Conservation (phyloP, 805 yeast species). For the Candida fluviatilis region DNA sequence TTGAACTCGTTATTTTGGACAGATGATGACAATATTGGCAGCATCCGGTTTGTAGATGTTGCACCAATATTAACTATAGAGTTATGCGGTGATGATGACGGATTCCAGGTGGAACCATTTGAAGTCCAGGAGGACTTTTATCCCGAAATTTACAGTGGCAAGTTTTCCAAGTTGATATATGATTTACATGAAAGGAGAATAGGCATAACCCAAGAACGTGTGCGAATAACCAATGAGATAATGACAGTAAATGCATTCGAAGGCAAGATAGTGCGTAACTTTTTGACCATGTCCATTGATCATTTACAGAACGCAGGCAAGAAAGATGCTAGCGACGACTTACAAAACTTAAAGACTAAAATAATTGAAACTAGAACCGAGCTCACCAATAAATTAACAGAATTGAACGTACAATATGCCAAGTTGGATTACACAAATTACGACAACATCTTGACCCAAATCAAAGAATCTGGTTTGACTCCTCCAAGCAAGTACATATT, state of each 20-base stretch:
- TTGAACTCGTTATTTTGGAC: conserved; percentile 37
- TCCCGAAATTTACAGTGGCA: conserved; percentile 31
- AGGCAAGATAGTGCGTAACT: conserved; percentile 31
- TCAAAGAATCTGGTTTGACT: conserved; percentile 6
- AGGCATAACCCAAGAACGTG: conserved; percentile 14
- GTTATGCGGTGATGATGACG: conserved; percentile 24
- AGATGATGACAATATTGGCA: conserved; percentile 24
- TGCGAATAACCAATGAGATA: conserved; percentile 19
- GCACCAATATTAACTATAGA: conserved; percentile 30
- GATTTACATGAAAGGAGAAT: conserved; percentile 17
- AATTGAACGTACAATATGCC: conserved; percentile 13
- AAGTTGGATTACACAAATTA: conserved; percentile 18
- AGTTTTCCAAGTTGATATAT: conserved; percentile 15
- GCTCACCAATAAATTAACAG: conserved; percentile 17
- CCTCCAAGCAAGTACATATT: conserved; percentile 20
- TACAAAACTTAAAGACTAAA: conserved; percentile 15
- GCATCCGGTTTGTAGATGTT: conserved; percentile 21
- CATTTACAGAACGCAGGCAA: conserved; percentile 15
- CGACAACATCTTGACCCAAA: conserved; percentile 14
- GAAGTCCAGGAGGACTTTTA: conserved; percentile 26
- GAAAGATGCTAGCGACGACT: conserved; percentile 13
- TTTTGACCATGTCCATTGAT: conserved; percentile 20
- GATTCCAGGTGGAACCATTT: conserved; percentile 15
- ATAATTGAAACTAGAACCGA: conserved; percentile 12
- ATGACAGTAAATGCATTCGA: conserved; percentile 34